Evolutionary conservation across 768 basidiomycete species (phyloP), one percentile per base, ranked within the genome.

Genomic region (Glaciozyma antarctica): DNA sequence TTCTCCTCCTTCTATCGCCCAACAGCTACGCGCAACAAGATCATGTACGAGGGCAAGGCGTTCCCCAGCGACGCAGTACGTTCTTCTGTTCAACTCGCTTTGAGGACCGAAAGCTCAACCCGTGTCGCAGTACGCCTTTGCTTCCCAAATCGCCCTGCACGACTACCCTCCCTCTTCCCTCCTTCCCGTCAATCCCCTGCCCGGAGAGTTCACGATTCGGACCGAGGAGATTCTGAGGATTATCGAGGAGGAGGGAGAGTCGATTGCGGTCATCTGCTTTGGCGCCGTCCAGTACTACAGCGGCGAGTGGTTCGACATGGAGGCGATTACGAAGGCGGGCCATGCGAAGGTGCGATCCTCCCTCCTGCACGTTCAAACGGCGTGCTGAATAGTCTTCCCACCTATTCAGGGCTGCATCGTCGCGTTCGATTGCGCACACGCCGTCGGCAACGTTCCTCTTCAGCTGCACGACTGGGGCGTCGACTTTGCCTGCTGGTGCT

Each of bases 401-500:
- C 30, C 64, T 64, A 68, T 60, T 6, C 71, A 94, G 92, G 91
- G 92, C 53, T 92, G 89, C 68, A 84, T 93, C 65, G 88, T 91
- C 73, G 94, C 91, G 48, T 93, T 91, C 85, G 94, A 99, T 79
- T 84, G 97, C 21, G 95, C 95, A 12, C 95, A 99, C 77, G 94
- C 88, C 9, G 82, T 86, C 53, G 95, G 94, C 56, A 99, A 99
- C 77, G 90, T 98, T 44, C 88, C 89, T 45, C 77, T 94, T 71
- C 80, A 82, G 56, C 79, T 99, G 69, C 90, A 94, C 76, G 88
- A 91, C 65, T 99, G 95, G 94, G 80, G 83, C 70, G 87, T 90
- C 71, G 95, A 99, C 77, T 98, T 97, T 75, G 95, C 94, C 5
- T 93, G 93, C 44, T 98, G 94, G 90, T 99, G 95, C 77, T 88